A percentile compares a stretch with the other conserved stretches of the same genome.
phyloP scores from a whole-genome alignment of 805 yeast species.

The Candida hispaniensis region DNA sequence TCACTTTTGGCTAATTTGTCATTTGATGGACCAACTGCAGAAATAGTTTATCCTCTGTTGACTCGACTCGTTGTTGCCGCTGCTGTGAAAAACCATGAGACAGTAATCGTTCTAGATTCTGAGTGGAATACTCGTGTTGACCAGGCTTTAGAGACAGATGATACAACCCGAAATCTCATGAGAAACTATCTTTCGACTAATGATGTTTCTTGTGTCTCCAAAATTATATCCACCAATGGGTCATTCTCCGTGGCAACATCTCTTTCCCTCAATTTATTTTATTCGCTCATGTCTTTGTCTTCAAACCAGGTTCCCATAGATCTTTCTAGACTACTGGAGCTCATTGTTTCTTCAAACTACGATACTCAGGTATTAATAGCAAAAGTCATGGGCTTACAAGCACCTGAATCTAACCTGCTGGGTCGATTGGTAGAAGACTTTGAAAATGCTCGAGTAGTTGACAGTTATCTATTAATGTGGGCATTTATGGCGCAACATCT shows the following conservation, averaged over 20 bases:
- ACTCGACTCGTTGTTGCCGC: slow-evolving; percentile 56
- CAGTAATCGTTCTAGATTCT: slow-evolving; percentile 56
- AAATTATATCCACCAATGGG: slow-evolving; percentile 27
- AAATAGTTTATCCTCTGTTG: slow-evolving; percentile 37
- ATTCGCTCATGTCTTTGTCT: slow-evolving; percentile 10
- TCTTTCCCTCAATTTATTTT: slow-evolving; percentile 4
- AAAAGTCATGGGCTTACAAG: slow-evolving; percentile 4
- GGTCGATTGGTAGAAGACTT: too few species aligned
- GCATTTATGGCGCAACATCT: slow-evolving; percentile 2
- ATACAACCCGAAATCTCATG: slow-evolving; percentile 34
- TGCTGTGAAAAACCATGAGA: slow-evolving; percentile 39
- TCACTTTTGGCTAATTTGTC: slow-evolving; percentile 16
- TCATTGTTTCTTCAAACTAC: slow-evolving; percentile 10
- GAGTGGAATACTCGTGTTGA: slow-evolving; percentile 64
- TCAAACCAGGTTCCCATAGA: slow-evolving; percentile 5
- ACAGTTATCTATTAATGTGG: slow-evolving; percentile 5
- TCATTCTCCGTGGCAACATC: slow-evolving; percentile 1
- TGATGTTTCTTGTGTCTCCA: slow-evolving; percentile 22
- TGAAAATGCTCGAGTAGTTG: slow-evolving; percentile 2
- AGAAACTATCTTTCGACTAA: slow-evolving; percentile 20
- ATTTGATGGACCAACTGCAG: slow-evolving; percentile 25
- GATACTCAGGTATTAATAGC: slow-evolving; percentile 7
- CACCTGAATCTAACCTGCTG: not conserved
- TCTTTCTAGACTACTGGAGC: too few species aligned
- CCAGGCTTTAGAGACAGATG: slow-evolving; percentile 56